Base-by-base conservation (phyloP, 2,329 filamentous ascomycete species). In the Alternaria brassicicola region DNA sequence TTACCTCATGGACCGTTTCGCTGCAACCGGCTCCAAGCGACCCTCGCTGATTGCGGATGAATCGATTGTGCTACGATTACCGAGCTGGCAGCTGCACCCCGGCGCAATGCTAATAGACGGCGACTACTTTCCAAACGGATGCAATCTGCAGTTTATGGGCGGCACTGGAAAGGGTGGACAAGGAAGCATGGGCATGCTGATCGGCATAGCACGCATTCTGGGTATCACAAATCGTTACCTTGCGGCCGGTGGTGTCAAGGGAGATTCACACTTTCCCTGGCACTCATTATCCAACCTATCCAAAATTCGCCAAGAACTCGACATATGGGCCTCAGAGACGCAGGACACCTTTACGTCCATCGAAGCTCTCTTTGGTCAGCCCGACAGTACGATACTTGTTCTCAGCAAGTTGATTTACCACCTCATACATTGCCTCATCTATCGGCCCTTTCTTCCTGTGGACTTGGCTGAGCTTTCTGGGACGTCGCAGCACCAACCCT, bases 201-300 rank as follows among this genome's bases (percentile, higher is more conserved):
- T 96, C 65, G 91, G 95, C 69, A 93, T 96, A 62, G 88, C 88
- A 26, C 88, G 91, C 31, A 91, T 96, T 43, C 83, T 96, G 6
- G 92, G 92, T 31, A 89, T 89, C 59, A 94, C 92, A 2, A 95
- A 93, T 70, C 86, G 88, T 59, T 96, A 96, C 75, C 83, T 96
- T 48, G 91, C 92, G 8, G 89, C 90, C 2, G 92, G 92, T 6
- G 92, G 92, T 31, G 91, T 95, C 55, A 95, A 94, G 77, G 91
- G 91, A 28, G 92, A 96, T 72, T 93, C 91, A 0, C 92, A 96
- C 75, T 96, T 96, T 64, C 92, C 92, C 9, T 96, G 92, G 92
- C 92, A 96, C 73, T 88, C 91, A 2, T 83, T 93, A 19, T 96
- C 92, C 6, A 93, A 90, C 60, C 82, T 96, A 2, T 95, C 92